These are phyloP conservation scores for Neurospora tetraspora DNA, from an alignment of 495 filamentous ascomycete species.

Conservation along the genomic window DNA sequence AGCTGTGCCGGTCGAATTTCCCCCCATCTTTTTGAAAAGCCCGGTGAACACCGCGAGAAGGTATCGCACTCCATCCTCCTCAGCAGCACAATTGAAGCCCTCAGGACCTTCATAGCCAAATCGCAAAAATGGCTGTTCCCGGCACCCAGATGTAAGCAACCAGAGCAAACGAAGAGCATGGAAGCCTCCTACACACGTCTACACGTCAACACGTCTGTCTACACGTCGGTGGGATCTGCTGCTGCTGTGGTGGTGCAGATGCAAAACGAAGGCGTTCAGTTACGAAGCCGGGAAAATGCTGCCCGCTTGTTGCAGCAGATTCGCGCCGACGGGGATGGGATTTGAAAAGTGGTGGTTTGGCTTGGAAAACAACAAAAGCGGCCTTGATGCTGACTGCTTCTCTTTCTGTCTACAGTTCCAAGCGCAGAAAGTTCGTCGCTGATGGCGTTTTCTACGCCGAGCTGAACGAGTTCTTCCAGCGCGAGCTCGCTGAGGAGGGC, in stretches of 20 bases:
- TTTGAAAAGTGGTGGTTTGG: neutral
- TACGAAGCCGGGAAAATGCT: neutral
- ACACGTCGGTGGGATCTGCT: neutral
- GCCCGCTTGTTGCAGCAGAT: neutral
- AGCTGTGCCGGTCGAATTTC: slow-evolving; percentile 23
- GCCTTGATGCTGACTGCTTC: slow-evolving; percentile 11
- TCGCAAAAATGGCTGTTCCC: slow-evolving; percentile 40
- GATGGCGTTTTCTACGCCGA: slow-evolving; percentile 99
- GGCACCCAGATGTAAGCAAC: slow-evolving; percentile 46
- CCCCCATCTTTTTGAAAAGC: slow-evolving; percentile 19
- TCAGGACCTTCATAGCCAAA: slow-evolving; percentile 19
- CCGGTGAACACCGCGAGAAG: slow-evolving; percentile 21
- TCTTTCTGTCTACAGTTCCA: slow-evolving; percentile 52
- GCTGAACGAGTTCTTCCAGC: slow-evolving; percentile 99
- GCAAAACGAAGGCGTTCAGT: neutral
- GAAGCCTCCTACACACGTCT: neutral
- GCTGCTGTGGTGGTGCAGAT: neutral
- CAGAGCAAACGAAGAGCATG: neutral
- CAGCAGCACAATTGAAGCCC: slow-evolving; percentile 17
- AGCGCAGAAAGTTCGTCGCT: slow-evolving; percentile 99
- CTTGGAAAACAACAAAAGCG: neutral
- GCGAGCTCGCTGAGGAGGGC: slow-evolving; percentile 98
- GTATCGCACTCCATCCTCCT: slow-evolving; percentile 17
- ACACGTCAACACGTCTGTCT: neutral
- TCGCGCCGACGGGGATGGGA: neutral